Conservation (phyloP, 768 basidiomycete species). For the Tricholomella constricta region DNA sequence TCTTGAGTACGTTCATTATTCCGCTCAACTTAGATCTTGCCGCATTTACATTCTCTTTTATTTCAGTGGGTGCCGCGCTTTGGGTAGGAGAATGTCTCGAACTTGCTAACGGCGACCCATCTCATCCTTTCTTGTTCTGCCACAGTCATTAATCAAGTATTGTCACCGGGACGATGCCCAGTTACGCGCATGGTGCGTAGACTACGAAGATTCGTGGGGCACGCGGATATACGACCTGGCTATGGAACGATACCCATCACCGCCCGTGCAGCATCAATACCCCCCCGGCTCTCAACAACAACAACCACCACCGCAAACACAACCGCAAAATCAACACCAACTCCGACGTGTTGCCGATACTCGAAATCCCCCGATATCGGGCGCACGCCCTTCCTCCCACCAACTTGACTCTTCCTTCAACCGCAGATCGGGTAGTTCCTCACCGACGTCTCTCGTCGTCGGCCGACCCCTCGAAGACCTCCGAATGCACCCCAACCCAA, state of each 20-base stretch:
- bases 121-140: conserved; percentile 4
- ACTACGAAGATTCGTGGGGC: conserved; percentile 71
- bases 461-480: conserved; percentile 39
- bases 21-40: not conserved
- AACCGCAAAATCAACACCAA: not conserved
- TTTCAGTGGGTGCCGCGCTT: conserved; percentile 58
- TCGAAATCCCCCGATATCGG: conserved; percentile 26
- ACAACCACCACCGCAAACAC: conserved; percentile 22
- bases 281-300: conserved; percentile 14
- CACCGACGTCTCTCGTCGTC: conserved; percentile 31
- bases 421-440: conserved; percentile 27
- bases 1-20: conserved; percentile 37
- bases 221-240: conserved; percentile 54
- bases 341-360: conserved; percentile 36
- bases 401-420: conserved; percentile 30
- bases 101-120: conserved; percentile 8
- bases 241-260: conserved; percentile 40
- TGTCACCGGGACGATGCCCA: conserved; percentile 55
- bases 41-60: conserved; percentile 12
- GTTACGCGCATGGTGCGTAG: conserved; percentile 58
- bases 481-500: conserved; percentile 28
- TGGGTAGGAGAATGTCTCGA: conserved; percentile 52
- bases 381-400: conserved; percentile 28
- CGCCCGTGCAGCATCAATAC: conserved; percentile 36
- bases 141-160: conserved; percentile 71